Base-by-base conservation (phyloP, 2,329 filamentous ascomycete species). In the Penicillium sp. region DNA sequence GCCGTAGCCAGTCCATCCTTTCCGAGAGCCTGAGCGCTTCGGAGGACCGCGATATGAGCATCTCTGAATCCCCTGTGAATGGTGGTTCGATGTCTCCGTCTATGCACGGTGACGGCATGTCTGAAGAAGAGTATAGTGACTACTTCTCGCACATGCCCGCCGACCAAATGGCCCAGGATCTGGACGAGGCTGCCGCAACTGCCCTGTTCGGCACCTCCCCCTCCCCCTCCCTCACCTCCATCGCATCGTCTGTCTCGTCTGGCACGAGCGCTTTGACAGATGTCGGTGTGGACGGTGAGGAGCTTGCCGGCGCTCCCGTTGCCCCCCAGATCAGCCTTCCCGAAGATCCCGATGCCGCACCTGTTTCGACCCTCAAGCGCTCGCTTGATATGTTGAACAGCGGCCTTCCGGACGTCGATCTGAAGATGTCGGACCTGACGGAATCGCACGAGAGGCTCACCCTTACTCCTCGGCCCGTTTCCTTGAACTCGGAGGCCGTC, bases 381-480 rank as follows among this genome's bases (percentile, higher is more conserved):
- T 65, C 66, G 6, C 62, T 71, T 41, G 69, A 71, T 45, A 66
- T 70, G 68, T 53, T 69, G 48, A 68, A 70, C 55, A 66, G 64
- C 44, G 66, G 62, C 15, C 56, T 69, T 28, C 61, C 64, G 1
- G 64, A 65, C 35, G 58, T 67, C 12, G 65, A 68, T 43, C 54
- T 69, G 55, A 66, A 63, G 53, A 67, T 68, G 65, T 67, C 64
- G 17, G 61, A 64, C 51, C 48, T 65, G 46, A 62, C 57, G 37
- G 63, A 66, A 45, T 61, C 57, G 38, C 65, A 67, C 8, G 59
- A 62, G 46, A 77, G 81, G 59, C 80, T 81, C 52, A 63, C 58
- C 33, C 57, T 62, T 45, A 59, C 51, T 43, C 60, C 58, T 46
- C 61, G 57, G 35, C 47, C 60, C n/a, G 44, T 64, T 13, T 56